Base-by-base conservation (phyloP, 2,329 filamentous ascomycete species). In the Moelleriella libera region DNA sequence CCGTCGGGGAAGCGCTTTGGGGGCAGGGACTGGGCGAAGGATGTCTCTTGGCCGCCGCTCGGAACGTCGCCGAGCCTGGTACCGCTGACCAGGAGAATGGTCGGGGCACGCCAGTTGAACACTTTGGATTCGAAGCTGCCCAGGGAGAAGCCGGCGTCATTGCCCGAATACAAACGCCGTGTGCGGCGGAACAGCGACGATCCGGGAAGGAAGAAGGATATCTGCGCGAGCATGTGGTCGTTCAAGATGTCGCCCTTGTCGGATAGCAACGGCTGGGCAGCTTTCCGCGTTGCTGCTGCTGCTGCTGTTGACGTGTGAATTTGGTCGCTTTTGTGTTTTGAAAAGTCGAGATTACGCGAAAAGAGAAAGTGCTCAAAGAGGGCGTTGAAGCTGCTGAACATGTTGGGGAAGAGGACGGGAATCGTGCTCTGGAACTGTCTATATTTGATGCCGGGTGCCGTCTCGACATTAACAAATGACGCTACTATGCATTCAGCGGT, bases 301-400 rank as follows among this genome's bases (percentile, higher is more conserved):
- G 21, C 21, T 21, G 21, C 21, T 21, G 21, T 21, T 21, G 21
- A 21, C 43, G 40, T 10, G 45, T 14, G 50, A 50, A 14, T 14
- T 37, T 6, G 10, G 47, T 39, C 53, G 40, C 53, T 50, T 41
- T 69, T 72, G 43, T 65, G 68, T 57, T 74, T 79, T 3, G 75
- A 77, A 46, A 85, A 74, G 54, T 85, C 78, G 28, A 87, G 68
- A 52, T 82, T 81, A 55, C 81, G 83, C 30, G 81, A 83, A 55
- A 87, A 88, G 30, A 88, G 70, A 54, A 88, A 87, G 58, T 82
- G 80, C 53, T 86, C 82, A 58, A 87, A 88, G 1, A 88, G 65
- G 1, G 79, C 72, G 51, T 76, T 78, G 52, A 88, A 74, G 0
- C 82, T 80, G 47, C 74, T 68, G 57, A 88, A 86, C 1, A 88